These are phyloP conservation scores for Verbena officinalis DNA, from an alignment of 257 asterid species.

Conservation along the genomic window DNA sequence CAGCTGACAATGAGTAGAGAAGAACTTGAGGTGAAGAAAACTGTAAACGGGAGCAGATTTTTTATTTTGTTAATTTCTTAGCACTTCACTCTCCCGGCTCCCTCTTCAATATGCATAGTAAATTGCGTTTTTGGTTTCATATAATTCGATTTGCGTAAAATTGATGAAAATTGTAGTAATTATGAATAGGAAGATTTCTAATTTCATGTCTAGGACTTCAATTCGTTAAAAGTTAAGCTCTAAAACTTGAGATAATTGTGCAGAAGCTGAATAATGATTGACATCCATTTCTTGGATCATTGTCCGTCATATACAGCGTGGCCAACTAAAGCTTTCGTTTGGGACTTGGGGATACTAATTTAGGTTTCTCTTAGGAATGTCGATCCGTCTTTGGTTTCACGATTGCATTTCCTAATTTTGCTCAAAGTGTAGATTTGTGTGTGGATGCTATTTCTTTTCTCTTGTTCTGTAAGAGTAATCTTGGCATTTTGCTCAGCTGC, in stretches of 20 bases:
- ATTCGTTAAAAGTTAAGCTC: not conserved
- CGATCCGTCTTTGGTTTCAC: not conserved
- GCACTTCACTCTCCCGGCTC: not conserved
- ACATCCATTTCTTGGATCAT: too few species aligned
- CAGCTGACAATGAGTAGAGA: not conserved
- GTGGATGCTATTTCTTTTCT: not conserved
- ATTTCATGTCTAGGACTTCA: not conserved
- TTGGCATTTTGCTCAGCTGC: constrained; percentile 3
- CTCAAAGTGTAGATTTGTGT: not conserved
- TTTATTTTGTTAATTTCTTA: not conserved
- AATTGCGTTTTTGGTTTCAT: not conserved
- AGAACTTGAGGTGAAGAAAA: not conserved
- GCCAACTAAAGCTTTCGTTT: not conserved
- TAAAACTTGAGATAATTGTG: constrained; percentile 7
- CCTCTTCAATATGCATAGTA: not conserved
- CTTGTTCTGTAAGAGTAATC: not conserved
- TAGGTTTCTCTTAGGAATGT: constrained; percentile 1
- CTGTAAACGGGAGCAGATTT: not conserved
- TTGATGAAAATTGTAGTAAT: too few species aligned
- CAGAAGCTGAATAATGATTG: too few species aligned
- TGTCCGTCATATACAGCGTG: not conserved
- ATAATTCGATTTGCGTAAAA: not conserved
- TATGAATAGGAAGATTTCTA: not conserved
- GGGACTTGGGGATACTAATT: not conserved
- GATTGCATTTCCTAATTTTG: not conserved